Percentiles rank a stretch among this genome's conserved stretches.
Conservation (phyloP, 2,329 filamentous ascomycete genomes). For the Colletotrichum kahawae region DNA sequence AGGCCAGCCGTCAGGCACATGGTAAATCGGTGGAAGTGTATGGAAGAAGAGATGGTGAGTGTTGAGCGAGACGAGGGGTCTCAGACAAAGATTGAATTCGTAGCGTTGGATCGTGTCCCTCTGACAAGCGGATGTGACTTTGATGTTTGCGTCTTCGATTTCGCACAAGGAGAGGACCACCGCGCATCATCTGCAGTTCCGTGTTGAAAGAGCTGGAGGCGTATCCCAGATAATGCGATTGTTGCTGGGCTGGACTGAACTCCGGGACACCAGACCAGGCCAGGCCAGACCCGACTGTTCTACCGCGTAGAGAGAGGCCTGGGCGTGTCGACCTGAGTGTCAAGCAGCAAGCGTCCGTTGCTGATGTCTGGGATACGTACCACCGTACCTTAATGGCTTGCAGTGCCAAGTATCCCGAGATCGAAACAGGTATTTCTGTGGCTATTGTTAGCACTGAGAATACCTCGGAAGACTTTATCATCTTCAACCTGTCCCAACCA, state of each 20-base stretch:
- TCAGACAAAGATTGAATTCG: constrained; percentile 9
- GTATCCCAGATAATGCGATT: not conserved
- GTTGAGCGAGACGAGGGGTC: constrained; percentile 3
- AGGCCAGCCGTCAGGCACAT: not conserved
- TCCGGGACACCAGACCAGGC: not conserved
- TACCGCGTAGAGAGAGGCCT: not conserved
- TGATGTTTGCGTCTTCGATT: constrained; percentile 6
- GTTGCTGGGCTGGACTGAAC: not conserved
- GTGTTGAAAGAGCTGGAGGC: not conserved
- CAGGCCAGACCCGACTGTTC: not conserved
- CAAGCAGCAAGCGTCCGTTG: not conserved
- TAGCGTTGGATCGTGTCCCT: not conserved
- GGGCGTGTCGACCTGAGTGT: not conserved
- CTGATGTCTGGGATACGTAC: not conserved
- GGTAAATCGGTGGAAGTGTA: constrained; percentile 9
- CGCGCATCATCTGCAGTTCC: not conserved
- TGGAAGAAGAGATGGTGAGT: constrained; percentile 2
- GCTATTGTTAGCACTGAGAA: not conserved
- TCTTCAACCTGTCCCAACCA: not conserved
- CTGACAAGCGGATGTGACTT: constrained; percentile 1
- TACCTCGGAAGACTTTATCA: not conserved
- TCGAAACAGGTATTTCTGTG: not conserved
- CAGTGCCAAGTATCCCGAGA: not conserved
- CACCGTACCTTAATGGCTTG: not conserved
- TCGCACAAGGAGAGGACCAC: not conserved